Conservation (phyloP, 1,284 basidiomycete species). For the Malassezia yamatoensis region DNA sequence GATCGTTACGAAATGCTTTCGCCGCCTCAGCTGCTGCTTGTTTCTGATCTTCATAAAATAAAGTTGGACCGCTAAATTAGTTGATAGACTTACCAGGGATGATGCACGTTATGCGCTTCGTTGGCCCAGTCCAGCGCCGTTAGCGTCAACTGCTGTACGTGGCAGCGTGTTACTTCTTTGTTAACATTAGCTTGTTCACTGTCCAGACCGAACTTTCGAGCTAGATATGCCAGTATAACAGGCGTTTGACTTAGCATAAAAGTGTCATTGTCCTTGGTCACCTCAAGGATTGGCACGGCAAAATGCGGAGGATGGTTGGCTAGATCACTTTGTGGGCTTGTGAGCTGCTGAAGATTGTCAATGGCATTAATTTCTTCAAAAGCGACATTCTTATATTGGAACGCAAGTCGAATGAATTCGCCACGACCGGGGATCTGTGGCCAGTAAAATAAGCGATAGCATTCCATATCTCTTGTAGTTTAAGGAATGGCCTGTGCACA, state of each 20-base stretch:
- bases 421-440: slow-evolving; percentile 51
- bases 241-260: slow-evolving; percentile 50
- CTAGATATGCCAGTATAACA: slow-evolving; percentile 51
- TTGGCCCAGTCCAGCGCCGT: slow-evolving; percentile 52
- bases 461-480: not conserved
- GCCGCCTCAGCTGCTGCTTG: slow-evolving; percentile 42
- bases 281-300: not conserved
- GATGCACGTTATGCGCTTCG: slow-evolving; percentile 49
- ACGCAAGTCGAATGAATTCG: slow-evolving; percentile 52
- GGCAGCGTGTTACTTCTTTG: not conserved
- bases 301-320: not conserved
- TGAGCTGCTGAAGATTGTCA: slow-evolving; percentile 4
- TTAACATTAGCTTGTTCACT: slow-evolving; percentile 18
- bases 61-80: slow-evolving; percentile 8
- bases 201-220: slow-evolving; percentile 47
- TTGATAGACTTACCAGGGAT: slow-evolving; percentile 14
- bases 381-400: slow-evolving; percentile 50
- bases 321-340: not conserved
- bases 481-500: not conserved
- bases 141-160: slow-evolving; percentile 48
- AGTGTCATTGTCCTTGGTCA: not conserved
- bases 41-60: slow-evolving; percentile 53
- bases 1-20: slow-evolving; percentile 49
- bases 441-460: slow-evolving; percentile 33
- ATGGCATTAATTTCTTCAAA: slow-evolving; percentile 49